Base-by-base conservation (phyloP, 768 basidiomycete species). In the Pilatotrama ljubarskyi region DNA sequence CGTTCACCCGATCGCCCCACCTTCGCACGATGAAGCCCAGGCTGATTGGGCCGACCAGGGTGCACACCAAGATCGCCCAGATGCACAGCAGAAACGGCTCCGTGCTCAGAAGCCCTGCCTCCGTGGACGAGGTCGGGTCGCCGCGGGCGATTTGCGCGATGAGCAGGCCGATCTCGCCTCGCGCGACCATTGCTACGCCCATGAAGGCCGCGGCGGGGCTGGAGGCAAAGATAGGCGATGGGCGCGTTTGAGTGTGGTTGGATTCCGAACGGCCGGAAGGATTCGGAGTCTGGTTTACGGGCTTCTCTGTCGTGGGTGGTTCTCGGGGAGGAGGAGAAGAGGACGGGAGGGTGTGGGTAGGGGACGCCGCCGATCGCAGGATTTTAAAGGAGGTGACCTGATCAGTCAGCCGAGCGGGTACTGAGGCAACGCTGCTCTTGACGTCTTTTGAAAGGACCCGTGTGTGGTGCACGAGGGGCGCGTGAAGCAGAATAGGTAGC, bases 141-240 rank as follows among this genome's bases (percentile, higher is more conserved):
- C 50, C 54, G 26, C 71, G 66, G 0, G 76, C 75, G 18, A 82
- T 72, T 56, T 82, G 75, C 36, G 84, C 81, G 29, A 87, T 80
- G 32, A 86, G 81, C 47, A 88, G 75, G 13, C 84, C 86, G 25
- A 88, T 87, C 70, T 88, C 87, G 1, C 88, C 88, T 2, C 87
- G 78, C 0, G 87, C 82, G 36, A 87, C 80, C 80, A 88, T 83
- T 0, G 84, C 85, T 3, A 83, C 49, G 54, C 66, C 67, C 35
- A 68, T 66, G 61, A 70, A 67, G 7, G 51, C 49, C 4, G 67
- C 67, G 11, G 67, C 56, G 5, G 55, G 60, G 13, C 59, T 25
- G 7, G 61, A 53, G 17, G 47, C 36, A 20, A 14, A 17, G 22
- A 29, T 10, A 29, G 38, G 6, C n/a, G 44, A 10, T 10, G 17